A percentile compares a stretch with the other conserved stretches of the same genome.
Conservation (phyloP, 2,329 filamentous ascomycete genomes). For the Xylaria digitata region DNA sequence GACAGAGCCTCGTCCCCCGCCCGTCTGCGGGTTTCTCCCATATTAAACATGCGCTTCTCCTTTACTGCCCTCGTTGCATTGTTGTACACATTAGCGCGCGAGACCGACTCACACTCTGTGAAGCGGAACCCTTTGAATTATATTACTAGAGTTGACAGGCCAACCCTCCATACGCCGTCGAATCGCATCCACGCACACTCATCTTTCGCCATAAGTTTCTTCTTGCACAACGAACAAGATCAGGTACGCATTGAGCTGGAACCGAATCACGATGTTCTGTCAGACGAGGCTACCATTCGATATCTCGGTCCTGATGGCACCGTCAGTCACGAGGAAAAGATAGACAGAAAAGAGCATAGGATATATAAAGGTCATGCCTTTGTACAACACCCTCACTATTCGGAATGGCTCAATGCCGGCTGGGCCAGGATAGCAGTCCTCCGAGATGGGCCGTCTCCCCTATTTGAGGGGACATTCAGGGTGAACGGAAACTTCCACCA, state of each 20-base stretch:
- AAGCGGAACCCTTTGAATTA: constrained; percentile 81
- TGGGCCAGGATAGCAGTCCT: constrained; percentile 87
- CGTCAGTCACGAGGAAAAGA: constrained; percentile 71
- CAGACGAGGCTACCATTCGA: constrained; percentile 78
- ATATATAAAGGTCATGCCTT: constrained; percentile 87
- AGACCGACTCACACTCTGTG: constrained; percentile 71
- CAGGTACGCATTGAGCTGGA: constrained; percentile 83
- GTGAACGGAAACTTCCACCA: constrained; percentile 87
- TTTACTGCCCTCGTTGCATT: constrained; percentile 46
- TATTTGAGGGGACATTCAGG: constrained; percentile 92
- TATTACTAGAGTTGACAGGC: constrained; percentile 78
- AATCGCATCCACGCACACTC: constrained; percentile 83
- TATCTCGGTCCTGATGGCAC: constrained; percentile 79
- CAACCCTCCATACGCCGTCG: constrained; percentile 80
- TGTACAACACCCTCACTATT: constrained; percentile 68
- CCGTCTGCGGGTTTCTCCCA: constrained; percentile 37
- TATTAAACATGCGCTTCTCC: constrained; percentile 48
- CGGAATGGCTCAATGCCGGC: constrained; percentile 81
- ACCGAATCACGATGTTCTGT: constrained; percentile 91
- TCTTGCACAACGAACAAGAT: constrained; percentile 73
- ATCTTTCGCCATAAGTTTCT: constrained; percentile 86
- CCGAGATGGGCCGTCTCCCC: constrained; percentile 78
- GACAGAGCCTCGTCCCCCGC: constrained; percentile 42
- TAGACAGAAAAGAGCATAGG: constrained; percentile 79
- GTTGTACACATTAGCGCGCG: constrained; percentile 49